Base-by-base conservation (phyloP, 2,329 filamentous ascomycete genomes). In the Chaetomium sp. region DNA sequence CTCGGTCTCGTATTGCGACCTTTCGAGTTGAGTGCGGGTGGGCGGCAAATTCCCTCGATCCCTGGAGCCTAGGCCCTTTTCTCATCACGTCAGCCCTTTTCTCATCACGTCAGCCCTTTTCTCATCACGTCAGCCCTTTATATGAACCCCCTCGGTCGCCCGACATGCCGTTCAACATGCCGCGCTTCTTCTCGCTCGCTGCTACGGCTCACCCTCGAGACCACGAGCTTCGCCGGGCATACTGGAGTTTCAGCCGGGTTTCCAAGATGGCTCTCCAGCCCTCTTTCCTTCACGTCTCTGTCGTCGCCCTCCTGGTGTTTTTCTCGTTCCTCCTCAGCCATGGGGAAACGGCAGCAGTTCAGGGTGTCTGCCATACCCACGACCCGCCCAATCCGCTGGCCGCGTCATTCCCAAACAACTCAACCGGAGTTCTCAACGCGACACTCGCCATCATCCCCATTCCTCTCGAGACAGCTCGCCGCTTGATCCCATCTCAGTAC, bases 381-480 rank as follows among this genome's bases (percentile, higher is more conserved):
- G 67, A 69, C 58, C 64, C 62, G 9, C 71, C 74, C n/a, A 82
- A 82, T 56, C 75, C 76, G 5, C 74, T 81, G 58, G 72, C 72
- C 2, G 66, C 70, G 5, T 55, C 70, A 19, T 79, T 78, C 56
- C 76, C 77, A 1, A 67, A 70, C 35, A 71, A 74, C 34, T 71
- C 76, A 10, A 81, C 77, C 0, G 79, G 79, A 3, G 76, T 76
- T 0, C 66, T 82, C 32, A 83, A 83, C 64, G 76, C 74, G 45
- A 82, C 79, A 0, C 67, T 80, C 1, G 69, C 73, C 19, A 71
- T 82, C 40, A 65, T 82, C 2, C 79, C 79, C 1, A 80, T 82
- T 35, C 65, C 78, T 0, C 66, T 80, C 33, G 59, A 65, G 3
- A 65, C 72, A 1, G 79, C 79, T 6, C 72, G 76, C 9, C 64